These are phyloP conservation scores for Ophiostoma piceae DNA, from an alignment of 2,329 filamentous ascomycete species.

Conservation along the genomic window DNA sequence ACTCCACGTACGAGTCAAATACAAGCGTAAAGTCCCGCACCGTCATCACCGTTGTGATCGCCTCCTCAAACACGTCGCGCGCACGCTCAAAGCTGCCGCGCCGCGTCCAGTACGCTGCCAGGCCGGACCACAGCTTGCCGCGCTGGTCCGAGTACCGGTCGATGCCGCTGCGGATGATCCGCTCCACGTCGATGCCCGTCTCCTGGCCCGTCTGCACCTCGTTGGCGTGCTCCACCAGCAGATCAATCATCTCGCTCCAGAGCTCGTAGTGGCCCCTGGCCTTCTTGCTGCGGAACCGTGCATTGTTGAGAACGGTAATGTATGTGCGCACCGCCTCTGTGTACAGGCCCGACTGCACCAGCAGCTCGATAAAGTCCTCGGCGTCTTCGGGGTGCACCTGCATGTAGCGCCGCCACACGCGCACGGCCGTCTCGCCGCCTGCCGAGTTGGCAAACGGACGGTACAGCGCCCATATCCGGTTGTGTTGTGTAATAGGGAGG, in stretches of 20 bases:
- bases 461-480: constrained; percentile 90
- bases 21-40: constrained; percentile 94
- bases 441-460: constrained; percentile 86
- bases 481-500: constrained; percentile 89
- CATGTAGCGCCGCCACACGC: constrained; percentile 93
- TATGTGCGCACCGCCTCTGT: constrained; percentile 89
- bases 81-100: constrained; percentile 88
- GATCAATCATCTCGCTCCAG: constrained; percentile 95
- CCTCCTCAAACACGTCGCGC: constrained; percentile 90
- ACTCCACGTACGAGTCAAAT: constrained; percentile 94
- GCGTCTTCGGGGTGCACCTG: constrained; percentile 93
- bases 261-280: constrained; percentile 93
- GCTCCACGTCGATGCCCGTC: constrained; percentile 80
- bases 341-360: constrained; percentile 75
- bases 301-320: constrained; percentile 86
- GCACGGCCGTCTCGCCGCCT: constrained; percentile 82
- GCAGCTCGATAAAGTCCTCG: constrained; percentile 89
- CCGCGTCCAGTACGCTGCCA: constrained; percentile 96
- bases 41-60: constrained; percentile 96
- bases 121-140: constrained; percentile 88
- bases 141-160: constrained; percentile 86
- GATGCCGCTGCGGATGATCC: constrained; percentile 89
- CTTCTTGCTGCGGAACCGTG: constrained; percentile 84
- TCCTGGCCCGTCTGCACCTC: constrained; percentile 77
- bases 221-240: constrained; percentile 84